Percentiles rank a stretch among this genome's conserved stretches.
phyloP scores from a whole-genome alignment of 2,329 filamentous ascomycete species.

The Pyrenochaeta sp. region DNA sequence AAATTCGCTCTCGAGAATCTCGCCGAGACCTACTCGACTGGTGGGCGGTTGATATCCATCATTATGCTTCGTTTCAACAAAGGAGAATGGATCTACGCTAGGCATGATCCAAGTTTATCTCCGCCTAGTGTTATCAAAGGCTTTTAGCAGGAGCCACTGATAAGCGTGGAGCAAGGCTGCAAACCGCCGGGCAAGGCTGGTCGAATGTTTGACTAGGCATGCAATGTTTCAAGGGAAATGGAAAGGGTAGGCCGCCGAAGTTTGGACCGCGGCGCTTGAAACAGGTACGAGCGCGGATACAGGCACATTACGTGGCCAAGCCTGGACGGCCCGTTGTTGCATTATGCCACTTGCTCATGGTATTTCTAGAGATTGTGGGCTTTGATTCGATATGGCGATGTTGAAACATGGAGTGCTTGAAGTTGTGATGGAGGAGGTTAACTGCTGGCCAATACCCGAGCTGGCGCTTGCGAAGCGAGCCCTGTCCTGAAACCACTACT shows the following conservation, averaged over 20 bases:
- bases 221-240: slow-evolving; percentile 43
- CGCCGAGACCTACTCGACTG: slow-evolving; percentile 12
- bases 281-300: slow-evolving; percentile 21
- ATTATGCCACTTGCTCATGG: slow-evolving; percentile 3
- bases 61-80: slow-evolving; percentile 36
- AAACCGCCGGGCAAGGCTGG: slow-evolving; percentile 24
- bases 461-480: slow-evolving; percentile 19
- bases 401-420: slow-evolving; percentile 28
- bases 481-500: slow-evolving; percentile 16
- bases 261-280: slow-evolving; percentile 31
- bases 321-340: slow-evolving; percentile 7
- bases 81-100: slow-evolving; percentile 14
- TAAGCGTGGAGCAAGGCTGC: slow-evolving; percentile 8
- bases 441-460: slow-evolving; percentile 16
- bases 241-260: slow-evolving; percentile 25
- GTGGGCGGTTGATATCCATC: slow-evolving; percentile 19
- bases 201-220: slow-evolving; percentile 30
- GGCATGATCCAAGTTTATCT: slow-evolving; percentile 21
- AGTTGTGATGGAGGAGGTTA: slow-evolving; percentile 14
- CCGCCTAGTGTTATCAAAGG: slow-evolving; percentile 27
- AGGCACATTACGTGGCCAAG: slow-evolving; percentile 18
- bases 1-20: slow-evolving; percentile 22
- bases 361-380: slow-evolving; percentile 1
- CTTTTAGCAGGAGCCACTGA: slow-evolving; percentile 27
- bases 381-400: slow-evolving; percentile 19